Evolutionary conservation across 2,329 filamentous ascomycete genomes (phyloP).

Genomic region (Scedosporium boydii): DNA sequence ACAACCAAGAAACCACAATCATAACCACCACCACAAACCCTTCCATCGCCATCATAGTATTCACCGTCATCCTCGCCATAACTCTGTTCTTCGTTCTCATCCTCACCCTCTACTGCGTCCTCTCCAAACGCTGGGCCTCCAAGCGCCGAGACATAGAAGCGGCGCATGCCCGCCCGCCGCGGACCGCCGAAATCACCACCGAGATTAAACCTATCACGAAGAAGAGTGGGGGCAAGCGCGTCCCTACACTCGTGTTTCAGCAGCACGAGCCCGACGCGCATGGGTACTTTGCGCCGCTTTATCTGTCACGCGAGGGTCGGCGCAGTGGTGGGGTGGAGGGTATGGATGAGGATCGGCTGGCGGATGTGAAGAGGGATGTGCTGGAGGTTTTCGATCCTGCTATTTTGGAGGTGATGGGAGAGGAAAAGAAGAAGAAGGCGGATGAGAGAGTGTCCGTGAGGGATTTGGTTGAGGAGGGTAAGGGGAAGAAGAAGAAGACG

Average conservation of each 20-base stretch:
- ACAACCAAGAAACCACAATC: neutral
- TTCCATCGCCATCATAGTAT: slow-evolving; percentile 5
- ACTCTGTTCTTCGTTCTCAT: slow-evolving; percentile 3
- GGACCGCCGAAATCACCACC: neutral
- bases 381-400: neutral
- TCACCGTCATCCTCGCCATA: slow-evolving; percentile 2
- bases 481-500: neutral
- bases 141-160: neutral
- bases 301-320: neutral
- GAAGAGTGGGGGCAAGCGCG: neutral
- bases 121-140: neutral
- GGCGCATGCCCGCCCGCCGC: neutral
- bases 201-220: neutral
- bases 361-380: slow-evolving; percentile 2
- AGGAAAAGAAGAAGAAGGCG: neutral
- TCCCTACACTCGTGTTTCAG: slow-evolving; percentile 5
- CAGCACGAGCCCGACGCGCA: slow-evolving; percentile 7
- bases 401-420: neutral
- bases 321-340: neutral
- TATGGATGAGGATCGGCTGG: neutral
- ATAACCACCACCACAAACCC: neutral
- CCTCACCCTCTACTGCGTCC: slow-evolving; percentile 4
- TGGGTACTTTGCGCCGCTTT: slow-evolving; percentile 8
- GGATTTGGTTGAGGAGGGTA: neutral
- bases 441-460: neutral